These are phyloP conservation scores for Pythium apleroticum DNA, from an alignment of 352 stramenopile genomes.

Conservation along the genomic window DNA sequence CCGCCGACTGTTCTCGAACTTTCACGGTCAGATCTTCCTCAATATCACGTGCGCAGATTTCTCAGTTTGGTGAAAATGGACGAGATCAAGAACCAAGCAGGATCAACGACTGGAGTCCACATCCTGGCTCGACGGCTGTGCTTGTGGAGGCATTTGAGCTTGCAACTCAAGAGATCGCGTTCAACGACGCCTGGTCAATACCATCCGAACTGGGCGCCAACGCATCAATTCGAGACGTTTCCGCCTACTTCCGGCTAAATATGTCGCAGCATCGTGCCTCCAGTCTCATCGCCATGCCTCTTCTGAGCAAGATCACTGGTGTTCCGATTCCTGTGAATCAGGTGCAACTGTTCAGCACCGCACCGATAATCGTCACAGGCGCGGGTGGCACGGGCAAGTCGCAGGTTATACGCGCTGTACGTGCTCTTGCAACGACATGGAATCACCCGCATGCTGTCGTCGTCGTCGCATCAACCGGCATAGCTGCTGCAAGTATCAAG, in stretches of 20 bases:
- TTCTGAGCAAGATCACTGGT: neutral
- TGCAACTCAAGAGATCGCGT: too few species aligned
- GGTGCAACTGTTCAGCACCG: neutral
- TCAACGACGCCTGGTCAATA: too few species aligned
- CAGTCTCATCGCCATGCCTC: conserved; percentile 7
- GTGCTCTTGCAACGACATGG: conserved; percentile 5
- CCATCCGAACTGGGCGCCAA: neutral
- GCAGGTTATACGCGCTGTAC: conserved; percentile 14
- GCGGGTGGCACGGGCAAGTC: conserved; percentile 22
- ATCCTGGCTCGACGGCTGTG: too few species aligned
- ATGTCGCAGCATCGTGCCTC: conserved; percentile 5
- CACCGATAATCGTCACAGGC: conserved; percentile 16
- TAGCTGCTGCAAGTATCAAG: conserved; percentile 18
- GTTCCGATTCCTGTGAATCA: neutral
- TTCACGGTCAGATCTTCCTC: too few species aligned
- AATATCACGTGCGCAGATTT: neutral
- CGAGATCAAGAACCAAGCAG: too few species aligned
- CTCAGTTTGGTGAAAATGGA: too few species aligned
- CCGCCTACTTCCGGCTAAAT: neutral
- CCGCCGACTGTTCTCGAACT: too few species aligned
- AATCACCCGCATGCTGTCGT: neutral
- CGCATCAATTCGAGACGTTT: conserved; percentile 10
- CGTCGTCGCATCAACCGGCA: conserved; percentile 15
- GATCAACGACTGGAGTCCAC: too few species aligned
- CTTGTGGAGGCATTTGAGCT: too few species aligned